Percentiles rank a stretch among this genome's conserved stretches.
Conservation (phyloP, 257 asterid species). For the Solanum pimpinellifolium region DNA sequence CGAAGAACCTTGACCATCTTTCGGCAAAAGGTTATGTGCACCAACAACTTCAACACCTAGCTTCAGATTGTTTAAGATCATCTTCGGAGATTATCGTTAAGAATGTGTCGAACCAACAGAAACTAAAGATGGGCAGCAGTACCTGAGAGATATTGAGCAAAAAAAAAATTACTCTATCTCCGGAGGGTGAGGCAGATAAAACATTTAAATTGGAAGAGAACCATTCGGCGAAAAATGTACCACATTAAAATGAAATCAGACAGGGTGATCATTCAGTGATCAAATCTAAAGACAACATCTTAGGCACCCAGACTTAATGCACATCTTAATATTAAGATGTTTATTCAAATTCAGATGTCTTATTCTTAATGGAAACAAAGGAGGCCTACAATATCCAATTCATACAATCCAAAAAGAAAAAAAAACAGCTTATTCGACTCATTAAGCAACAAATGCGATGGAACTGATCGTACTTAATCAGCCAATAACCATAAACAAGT, state of each 20-base stretch:
- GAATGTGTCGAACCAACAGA: not conserved
- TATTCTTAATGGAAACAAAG: not conserved
- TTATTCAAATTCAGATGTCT: not conserved
- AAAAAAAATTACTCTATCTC: not conserved
- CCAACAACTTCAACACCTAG: slow-evolving; percentile 69
- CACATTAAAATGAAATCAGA: not conserved
- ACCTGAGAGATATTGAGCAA: slow-evolving; percentile 8
- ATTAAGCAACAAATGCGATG: not conserved
- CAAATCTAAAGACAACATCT: not conserved
- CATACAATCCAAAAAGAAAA: not conserved
- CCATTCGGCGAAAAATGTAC: not conserved
- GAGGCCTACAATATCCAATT: not conserved
- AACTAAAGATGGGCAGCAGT: not conserved
- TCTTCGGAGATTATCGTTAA: slow-evolving; percentile 3
- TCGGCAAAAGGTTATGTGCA: slow-evolving; percentile 80
- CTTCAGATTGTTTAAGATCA: slow-evolving; percentile 57
- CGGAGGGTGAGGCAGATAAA: not conserved
- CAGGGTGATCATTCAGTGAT: not conserved
- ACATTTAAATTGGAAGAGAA: not conserved
- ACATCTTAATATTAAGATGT: not conserved
- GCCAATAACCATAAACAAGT: not conserved
- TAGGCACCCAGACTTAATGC: not conserved
- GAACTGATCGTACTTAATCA: not conserved
- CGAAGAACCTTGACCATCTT: slow-evolving; percentile 91
- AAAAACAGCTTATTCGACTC: not conserved